phyloP scores from a whole-genome alignment of 495 filamentous ascomycete species.

The Penicillium subrubescens region DNA sequence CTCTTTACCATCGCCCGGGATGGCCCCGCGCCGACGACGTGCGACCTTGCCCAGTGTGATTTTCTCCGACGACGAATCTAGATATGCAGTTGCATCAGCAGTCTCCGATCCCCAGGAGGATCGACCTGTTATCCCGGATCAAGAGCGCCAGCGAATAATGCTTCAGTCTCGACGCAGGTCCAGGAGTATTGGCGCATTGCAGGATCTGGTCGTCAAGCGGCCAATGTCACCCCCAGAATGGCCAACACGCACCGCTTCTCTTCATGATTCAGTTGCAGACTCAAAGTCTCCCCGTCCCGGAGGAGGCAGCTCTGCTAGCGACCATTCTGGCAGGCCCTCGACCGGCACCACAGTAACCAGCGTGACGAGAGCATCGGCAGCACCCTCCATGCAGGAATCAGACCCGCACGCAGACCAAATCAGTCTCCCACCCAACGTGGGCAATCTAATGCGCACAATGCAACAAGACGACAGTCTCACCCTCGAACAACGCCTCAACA shows the following conservation, averaged over 20 bases:
- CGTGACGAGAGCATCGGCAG: slow-evolving; percentile 25
- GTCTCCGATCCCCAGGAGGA: slow-evolving; percentile 33
- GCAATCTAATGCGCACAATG: slow-evolving; percentile 44
- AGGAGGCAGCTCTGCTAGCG: slow-evolving; percentile 30
- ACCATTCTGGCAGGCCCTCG: slow-evolving; percentile 29
- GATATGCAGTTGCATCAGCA: slow-evolving; percentile 32
- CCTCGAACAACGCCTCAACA: slow-evolving; percentile 54
- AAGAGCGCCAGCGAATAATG: slow-evolving; percentile 22
- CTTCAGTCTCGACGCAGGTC: slow-evolving; percentile 34
- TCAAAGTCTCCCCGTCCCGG: slow-evolving; percentile 28
- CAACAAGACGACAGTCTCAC: slow-evolving; percentile 50
- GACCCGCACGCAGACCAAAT: slow-evolving; percentile 26
- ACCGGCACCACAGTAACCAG: slow-evolving; percentile 39
- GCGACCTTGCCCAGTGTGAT: slow-evolving; percentile 50
- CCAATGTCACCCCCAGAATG: slow-evolving; percentile 30
- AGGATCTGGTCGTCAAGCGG: slow-evolving; percentile 26
- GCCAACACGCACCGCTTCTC: slow-evolving; percentile 30
- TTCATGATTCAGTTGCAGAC: slow-evolving; percentile 25
- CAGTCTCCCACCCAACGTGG: slow-evolving; percentile 44
- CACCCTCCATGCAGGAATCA: slow-evolving; percentile 25
- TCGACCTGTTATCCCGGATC: slow-evolving; percentile 12
- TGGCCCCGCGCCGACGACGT: slow-evolving; percentile 35
- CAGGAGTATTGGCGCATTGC: slow-evolving; percentile 35
- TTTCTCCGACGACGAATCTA: slow-evolving; percentile 45
- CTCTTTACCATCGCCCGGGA: slow-evolving; percentile 24